These are phyloP conservation scores for Metschnikowia orientalis DNA, from an alignment of 805 yeast genomes.

Conservation along the genomic window DNA sequence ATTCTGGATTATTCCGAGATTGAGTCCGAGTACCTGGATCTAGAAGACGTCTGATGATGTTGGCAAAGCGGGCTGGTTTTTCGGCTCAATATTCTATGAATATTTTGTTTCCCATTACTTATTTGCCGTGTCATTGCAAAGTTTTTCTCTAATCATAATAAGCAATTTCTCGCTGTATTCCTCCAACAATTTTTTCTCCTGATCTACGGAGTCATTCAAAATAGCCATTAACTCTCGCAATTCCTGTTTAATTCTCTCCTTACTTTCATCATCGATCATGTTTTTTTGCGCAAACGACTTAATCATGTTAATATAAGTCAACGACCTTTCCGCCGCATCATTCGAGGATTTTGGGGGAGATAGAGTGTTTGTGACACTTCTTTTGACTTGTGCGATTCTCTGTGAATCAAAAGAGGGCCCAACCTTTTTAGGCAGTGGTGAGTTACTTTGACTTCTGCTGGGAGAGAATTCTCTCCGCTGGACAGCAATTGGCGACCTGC, in stretches of 20 bases:
- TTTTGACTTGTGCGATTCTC: no score
- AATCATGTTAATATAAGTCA: constrained; percentile 13
- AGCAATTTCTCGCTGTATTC: constrained; percentile 37
- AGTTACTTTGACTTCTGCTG: no score
- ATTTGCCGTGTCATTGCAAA: constrained; percentile 2
- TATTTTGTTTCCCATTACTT: background rate
- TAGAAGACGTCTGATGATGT: background rate
- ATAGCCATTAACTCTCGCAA: constrained; percentile 18
- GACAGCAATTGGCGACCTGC: constrained; percentile 14
- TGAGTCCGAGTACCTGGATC: no score
- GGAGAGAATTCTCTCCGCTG: constrained; percentile 10
- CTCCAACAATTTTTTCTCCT: constrained; percentile 25
- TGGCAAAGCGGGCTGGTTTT: background rate
- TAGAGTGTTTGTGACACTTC: no score
- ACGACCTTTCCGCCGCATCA: constrained; percentile 14
- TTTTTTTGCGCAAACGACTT: constrained; percentile 13
- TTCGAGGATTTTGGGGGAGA: constrained; percentile 1
- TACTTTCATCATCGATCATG: constrained; percentile 13
- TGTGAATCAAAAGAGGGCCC: no score
- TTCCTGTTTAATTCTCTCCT: constrained; percentile 16
- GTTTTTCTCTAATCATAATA: constrained; percentile 25
- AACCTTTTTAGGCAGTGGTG: background rate
- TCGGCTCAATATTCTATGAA: no score
- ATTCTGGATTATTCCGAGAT: no score
- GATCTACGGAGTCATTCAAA: constrained; percentile 16